phyloP scores from a whole-genome alignment of 2,329 filamentous ascomycete species.

The Sphaerulina populicola region DNA sequence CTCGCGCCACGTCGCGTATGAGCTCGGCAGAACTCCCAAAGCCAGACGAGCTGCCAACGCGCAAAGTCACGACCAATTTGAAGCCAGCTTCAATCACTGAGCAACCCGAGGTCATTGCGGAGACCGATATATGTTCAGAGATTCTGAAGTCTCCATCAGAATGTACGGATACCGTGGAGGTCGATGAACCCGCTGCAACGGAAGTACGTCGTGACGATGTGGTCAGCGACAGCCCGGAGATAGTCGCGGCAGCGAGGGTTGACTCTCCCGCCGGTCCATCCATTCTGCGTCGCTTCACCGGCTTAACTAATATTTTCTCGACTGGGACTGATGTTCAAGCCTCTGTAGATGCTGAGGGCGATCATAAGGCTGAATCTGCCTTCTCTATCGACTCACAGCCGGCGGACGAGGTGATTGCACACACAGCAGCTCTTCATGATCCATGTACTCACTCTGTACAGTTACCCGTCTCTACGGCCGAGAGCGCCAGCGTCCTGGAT shows the following conservation, averaged over 20 bases:
- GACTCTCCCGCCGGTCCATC: neutral
- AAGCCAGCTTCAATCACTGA: neutral
- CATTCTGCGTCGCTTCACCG: slow-evolving; percentile 4
- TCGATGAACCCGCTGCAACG: too few relatives aligned
- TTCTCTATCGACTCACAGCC: neutral
- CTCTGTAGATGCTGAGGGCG: neutral
- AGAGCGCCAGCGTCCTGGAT: neutral
- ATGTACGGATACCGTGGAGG: too few relatives aligned
- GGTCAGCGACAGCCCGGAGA: neutral
- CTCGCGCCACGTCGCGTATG: neutral
- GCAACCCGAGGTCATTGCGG: neutral
- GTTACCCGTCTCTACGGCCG: neutral
- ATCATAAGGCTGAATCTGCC: too few relatives aligned
- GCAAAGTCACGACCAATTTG: slow-evolving; percentile 36
- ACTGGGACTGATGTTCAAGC: neutral
- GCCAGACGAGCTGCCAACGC: slow-evolving; percentile 2
- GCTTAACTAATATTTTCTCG: neutral
- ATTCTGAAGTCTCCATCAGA: too few relatives aligned
- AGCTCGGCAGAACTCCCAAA: slow-evolving; percentile 1
- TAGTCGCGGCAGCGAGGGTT: neutral
- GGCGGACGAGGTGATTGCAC: neutral
- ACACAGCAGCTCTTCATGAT: neutral
- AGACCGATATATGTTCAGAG: too few relatives aligned
- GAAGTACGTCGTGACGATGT: neutral
- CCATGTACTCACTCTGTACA: neutral